Percentiles rank a stretch among this genome's conserved stretches.
Conservation (phyloP, 768 basidiomycete species). For the Calvatia gigantea region DNA sequence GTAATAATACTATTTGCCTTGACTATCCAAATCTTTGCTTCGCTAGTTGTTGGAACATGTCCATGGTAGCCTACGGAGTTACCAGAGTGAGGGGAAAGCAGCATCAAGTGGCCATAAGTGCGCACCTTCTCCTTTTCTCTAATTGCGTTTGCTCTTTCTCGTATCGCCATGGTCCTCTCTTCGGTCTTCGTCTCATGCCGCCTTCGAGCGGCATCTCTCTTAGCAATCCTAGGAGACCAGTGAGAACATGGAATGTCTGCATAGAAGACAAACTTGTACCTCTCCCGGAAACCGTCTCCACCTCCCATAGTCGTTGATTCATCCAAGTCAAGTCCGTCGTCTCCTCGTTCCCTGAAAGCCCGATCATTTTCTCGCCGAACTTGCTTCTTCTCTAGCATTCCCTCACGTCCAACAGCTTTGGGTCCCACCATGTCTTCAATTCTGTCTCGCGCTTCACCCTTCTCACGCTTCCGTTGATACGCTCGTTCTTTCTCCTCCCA, state of each 20-base stretch:
- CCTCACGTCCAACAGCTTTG: slow-evolving; percentile 78
- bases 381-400: slow-evolving; percentile 83
- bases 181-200: slow-evolving; percentile 58
- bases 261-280: slow-evolving; percentile 41
- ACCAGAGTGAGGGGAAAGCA: slow-evolving; percentile 6
- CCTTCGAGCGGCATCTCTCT: slow-evolving; percentile 60
- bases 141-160: slow-evolving; percentile 60
- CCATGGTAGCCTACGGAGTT: slow-evolving; percentile 71
- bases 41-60: slow-evolving; percentile 93
- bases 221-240: slow-evolving; percentile 51
- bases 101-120: background rate
- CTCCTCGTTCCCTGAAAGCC: slow-evolving; percentile 72
- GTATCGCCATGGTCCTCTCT: slow-evolving; percentile 46
- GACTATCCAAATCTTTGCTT: slow-evolving; percentile 77
- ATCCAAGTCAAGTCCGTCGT: slow-evolving; percentile 72
- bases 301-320: slow-evolving; percentile 82
- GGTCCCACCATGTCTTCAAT: slow-evolving; percentile 79
- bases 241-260: slow-evolving; percentile 1
- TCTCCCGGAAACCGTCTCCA: slow-evolving; percentile 75
- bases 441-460: slow-evolving; percentile 60
- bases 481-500: slow-evolving; percentile 46
- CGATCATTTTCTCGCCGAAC: slow-evolving; percentile 69
- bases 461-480: slow-evolving; percentile 65
- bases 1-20: background rate
- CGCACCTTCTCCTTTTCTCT: slow-evolving; percentile 72